Base-by-base conservation (phyloP, 1,139 yeast species). In the Torulaspora globosa region DNA sequence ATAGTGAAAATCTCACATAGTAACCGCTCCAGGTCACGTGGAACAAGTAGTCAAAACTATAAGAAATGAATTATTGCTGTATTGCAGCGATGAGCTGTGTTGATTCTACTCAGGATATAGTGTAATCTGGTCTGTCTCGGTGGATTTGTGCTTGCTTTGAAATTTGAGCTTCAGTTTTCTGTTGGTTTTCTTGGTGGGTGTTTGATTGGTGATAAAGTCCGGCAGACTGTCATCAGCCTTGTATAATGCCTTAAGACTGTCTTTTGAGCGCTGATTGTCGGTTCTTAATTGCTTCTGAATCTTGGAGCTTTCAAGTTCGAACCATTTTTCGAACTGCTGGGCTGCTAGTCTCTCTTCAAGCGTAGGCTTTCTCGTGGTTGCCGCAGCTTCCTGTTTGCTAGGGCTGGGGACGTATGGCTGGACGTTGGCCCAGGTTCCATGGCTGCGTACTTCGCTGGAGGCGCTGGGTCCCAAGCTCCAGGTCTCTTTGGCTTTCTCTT, bases 321-420 rank as follows among this genome's bases (percentile, higher is more conserved):
- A 82, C 88, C 88, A 63, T 30, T 57, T 58, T 43, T 60, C 64
- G 49, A 63, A 63, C 35, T 59, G 56, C 28, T 56, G 53, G 47
- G 81, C 86, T 48, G 77, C 76, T 54, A 77, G 76, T 34, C 78
- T 72, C 46, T 81, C 85, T 36, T 73, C 74, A 26, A 79, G 60
- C 0, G 82, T 39, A 11, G 39, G 53, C 24, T 32, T 43, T 15
- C 19, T 29, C 33, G 36, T 23, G 3, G 36, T 21, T 10, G 34
- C 27, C 7, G 31, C 21, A 19, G 31, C 18, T 15, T 35, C 51
- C 11, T 42, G 34, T 14, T 10, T 21, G 18, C 44, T 44, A n/a
- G 45, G 47, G 1, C 49, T 43, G 5, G 50, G 48, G 12, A 49
- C 44, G 34, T 57, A 57, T 3, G 60, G 58, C 3, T 39, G 43